Percentiles rank a stretch among this genome's conserved stretches.
Evolutionary conservation across 192 early-diverging fungal genomes (phyloP).

Genomic region (Mycoemilia scoparia): DNA sequence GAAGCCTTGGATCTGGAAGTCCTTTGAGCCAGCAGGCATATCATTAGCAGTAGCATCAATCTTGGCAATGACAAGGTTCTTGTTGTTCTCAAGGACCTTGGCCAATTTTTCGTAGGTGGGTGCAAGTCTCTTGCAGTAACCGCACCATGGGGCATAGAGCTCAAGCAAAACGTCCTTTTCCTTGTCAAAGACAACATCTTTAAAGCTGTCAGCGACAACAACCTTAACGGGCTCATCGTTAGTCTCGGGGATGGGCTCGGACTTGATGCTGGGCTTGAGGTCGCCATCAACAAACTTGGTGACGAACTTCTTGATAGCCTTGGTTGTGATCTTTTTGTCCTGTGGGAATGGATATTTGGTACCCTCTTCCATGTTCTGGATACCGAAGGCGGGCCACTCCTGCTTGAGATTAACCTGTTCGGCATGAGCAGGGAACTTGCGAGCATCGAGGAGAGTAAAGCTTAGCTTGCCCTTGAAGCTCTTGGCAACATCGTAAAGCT

Average conservation of each 20-base stretch:
- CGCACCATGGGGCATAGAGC: conserved; percentile 84
- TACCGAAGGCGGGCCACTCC: conserved; percentile 81
- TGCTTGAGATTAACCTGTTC: conserved; percentile 78
- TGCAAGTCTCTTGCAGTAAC: conserved; percentile 59
- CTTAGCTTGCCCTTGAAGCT: conserved; percentile 70
- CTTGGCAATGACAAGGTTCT: conserved; percentile 69
- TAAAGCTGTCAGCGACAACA: conserved; percentile 69
- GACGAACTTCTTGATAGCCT: conserved; percentile 42
- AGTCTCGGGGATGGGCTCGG: conserved; percentile 57
- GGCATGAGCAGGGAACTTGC: conserved; percentile 71
- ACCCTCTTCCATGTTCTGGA: conserved; percentile 56
- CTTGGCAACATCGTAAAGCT: conserved; percentile 58
- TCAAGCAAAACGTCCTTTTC: conserved; percentile 83
- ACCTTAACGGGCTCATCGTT: conserved; percentile 83
- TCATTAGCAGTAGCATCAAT: conserved; percentile 94
- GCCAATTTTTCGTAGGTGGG: conserved; percentile 74
- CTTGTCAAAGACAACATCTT: conserved; percentile 66
- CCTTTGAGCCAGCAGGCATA: conserved; percentile 40
- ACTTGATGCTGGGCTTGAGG: conserved; percentile 63
- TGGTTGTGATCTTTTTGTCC: conserved; percentile 38
- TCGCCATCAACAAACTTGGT: conserved; percentile 44
- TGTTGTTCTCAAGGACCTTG: conserved; percentile 28
- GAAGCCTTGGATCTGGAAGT: conserved; percentile 76
- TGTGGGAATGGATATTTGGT: conserved; percentile 79
- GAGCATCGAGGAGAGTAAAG: conserved; percentile 84